A percentile compares a stretch with the other conserved stretches of the same genome.
Evolutionary conservation across 345 rosid genomes (phyloP).

Genomic region (Eucalyptus cloeziana): DNA sequence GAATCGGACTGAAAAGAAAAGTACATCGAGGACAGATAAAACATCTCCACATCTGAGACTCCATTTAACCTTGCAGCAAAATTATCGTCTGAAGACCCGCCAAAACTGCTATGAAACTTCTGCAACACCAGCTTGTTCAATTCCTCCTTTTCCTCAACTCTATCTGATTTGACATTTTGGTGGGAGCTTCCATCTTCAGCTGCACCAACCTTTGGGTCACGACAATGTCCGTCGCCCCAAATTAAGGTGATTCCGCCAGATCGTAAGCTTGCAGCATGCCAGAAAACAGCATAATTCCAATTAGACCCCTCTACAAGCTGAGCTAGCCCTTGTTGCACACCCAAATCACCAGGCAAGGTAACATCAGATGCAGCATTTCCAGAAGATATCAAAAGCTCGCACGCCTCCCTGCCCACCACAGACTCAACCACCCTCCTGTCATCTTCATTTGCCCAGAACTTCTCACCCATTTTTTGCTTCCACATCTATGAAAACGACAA

Average conservation of each 20-base stretch:
- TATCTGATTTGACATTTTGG: constrained; percentile 15
- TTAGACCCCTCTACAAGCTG: constrained; percentile 56
- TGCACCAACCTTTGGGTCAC: constrained; percentile 17
- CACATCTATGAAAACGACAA: background rate
- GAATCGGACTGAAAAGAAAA: constrained; percentile 53
- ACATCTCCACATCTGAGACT: constrained; percentile 64
- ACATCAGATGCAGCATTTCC: constrained; percentile 26
- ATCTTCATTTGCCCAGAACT: constrained; percentile 57
- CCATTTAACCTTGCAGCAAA: constrained; percentile 22
- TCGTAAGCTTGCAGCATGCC: constrained; percentile 44
- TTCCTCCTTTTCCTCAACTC: constrained; percentile 37
- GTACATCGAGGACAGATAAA: constrained; percentile 58
- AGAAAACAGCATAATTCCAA: constrained; percentile 81
- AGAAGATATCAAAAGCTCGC: constrained; percentile 51
- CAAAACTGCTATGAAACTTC: constrained; percentile 51
- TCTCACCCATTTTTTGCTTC: constrained; percentile 46
- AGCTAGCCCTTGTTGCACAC: constrained; percentile 46
- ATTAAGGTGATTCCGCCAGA: constrained; percentile 58
- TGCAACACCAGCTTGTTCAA: constrained; percentile 52
- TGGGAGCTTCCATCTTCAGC: constrained; percentile 17
- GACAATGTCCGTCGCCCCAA: constrained; percentile 86
- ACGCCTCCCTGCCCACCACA: constrained; percentile 62
- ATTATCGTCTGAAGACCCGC: constrained; percentile 24
- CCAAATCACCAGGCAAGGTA: constrained; percentile 37
- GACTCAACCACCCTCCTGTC: constrained; percentile 67